phyloP scores from a whole-genome alignment of 2,329 filamentous ascomycete genomes.

The Arthrobotrys musiformis region DNA sequence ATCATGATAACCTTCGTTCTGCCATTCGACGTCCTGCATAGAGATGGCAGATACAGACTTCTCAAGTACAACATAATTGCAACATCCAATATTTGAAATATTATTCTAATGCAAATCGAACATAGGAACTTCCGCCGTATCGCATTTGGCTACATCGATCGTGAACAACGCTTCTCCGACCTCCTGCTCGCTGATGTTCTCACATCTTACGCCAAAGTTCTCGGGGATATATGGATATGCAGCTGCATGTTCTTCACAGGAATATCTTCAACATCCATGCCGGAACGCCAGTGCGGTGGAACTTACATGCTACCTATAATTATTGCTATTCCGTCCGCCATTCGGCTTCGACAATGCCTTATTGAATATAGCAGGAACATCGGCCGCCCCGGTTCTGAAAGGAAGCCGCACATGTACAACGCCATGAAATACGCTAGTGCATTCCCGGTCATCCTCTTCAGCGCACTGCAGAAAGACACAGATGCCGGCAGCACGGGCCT shows the following conservation, averaged over 20 bases:
- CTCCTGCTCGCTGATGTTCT: constrained; percentile 92
- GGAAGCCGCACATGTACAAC: constrained; percentile 85
- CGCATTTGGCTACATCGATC: constrained; percentile 83
- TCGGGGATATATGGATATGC: constrained; percentile 87
- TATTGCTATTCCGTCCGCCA: constrained; percentile 82
- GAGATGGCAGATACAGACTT: constrained; percentile 58
- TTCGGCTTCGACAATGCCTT: constrained; percentile 89
- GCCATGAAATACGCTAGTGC: constrained; percentile 93
- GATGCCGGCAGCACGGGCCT: constrained; percentile 67
- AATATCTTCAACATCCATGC: constrained; percentile 77
- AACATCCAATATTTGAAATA: not conserved
- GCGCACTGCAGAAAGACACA: constrained; percentile 76
- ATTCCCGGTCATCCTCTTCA: constrained; percentile 88
- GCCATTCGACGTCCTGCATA: constrained; percentile 67
- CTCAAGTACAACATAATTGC: constrained; percentile 43
- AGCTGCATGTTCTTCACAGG: constrained; percentile 89
- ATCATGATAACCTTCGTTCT: constrained; percentile 77
- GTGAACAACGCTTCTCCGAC: constrained; percentile 94
- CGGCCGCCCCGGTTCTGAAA: constrained; percentile 62
- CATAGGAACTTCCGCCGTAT: constrained; percentile 76
- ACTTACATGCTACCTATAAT: constrained; percentile 82
- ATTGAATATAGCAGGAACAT: constrained; percentile 82
- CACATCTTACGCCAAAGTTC: constrained; percentile 92
- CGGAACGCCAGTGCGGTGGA: constrained; percentile 84
- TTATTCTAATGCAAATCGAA: not conserved